A percentile compares a stretch with the other conserved stretches of the same genome.
These are phyloP conservation scores for Pestalotiopsis fici DNA, from an alignment of 2,329 filamentous ascomycete species.

Conservation along the genomic window DNA sequence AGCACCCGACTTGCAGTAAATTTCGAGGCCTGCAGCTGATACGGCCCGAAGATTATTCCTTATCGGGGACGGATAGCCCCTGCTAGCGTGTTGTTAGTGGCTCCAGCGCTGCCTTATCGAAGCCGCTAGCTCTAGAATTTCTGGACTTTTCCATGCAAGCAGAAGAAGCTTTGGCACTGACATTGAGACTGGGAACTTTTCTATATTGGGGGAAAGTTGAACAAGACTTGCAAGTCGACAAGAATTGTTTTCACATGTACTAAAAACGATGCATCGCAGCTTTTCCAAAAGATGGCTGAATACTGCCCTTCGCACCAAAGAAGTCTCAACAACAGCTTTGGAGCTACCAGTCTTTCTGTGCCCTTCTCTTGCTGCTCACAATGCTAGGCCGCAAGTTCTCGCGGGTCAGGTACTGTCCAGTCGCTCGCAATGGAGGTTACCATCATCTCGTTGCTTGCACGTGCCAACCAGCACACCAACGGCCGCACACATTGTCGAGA, in stretches of 20 bases:
- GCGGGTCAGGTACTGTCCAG: slow-evolving; percentile 12
- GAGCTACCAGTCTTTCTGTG: slow-evolving; percentile 51
- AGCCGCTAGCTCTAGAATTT: not conserved
- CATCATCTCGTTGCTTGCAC: slow-evolving; percentile 28
- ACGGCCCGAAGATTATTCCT: slow-evolving; percentile 13
- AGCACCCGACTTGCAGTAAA: not conserved
- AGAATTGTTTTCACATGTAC: not conserved
- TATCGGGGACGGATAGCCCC: not conserved
- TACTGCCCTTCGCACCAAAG: slow-evolving; percentile 42
- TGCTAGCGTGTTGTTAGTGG: not conserved
- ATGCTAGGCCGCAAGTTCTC: slow-evolving; percentile 3
- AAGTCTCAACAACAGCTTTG: slow-evolving; percentile 31
- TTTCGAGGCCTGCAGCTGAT: slow-evolving; percentile 9
- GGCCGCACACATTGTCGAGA: not conserved
- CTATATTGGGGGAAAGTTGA: not conserved
- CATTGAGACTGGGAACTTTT: not conserved
- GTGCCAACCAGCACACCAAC: slow-evolving; percentile 16
- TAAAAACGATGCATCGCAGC: slow-evolving; percentile 42
- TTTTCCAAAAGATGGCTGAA: slow-evolving; percentile 43
- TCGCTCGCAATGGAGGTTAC: slow-evolving; percentile 19
- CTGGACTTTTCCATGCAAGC: not conserved
- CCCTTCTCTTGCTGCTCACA: slow-evolving; percentile 38
- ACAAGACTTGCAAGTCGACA: not conserved
- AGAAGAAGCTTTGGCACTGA: not conserved
- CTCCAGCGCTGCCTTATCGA: not conserved